These are phyloP conservation scores for Balakata baccata DNA, from an alignment of 345 rosid genomes.

Conservation along the genomic window DNA sequence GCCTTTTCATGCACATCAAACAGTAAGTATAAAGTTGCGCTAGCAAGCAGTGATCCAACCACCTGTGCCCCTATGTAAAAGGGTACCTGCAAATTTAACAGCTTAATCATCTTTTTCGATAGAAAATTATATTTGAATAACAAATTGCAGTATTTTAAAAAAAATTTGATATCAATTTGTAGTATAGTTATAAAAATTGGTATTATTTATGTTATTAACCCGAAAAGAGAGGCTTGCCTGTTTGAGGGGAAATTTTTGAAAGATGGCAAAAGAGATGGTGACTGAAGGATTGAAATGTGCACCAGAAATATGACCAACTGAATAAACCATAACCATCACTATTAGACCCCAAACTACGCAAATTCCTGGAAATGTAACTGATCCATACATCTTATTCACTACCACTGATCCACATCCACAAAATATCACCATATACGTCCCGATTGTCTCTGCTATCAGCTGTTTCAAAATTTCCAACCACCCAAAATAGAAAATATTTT, in stretches of 20 bases:
- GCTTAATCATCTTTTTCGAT: too few relatives aligned
- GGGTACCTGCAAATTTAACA: slow-evolving; percentile 14
- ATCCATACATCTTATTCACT: slow-evolving; percentile 21
- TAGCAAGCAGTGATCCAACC: slow-evolving; percentile 22
- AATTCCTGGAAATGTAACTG: slow-evolving; percentile 27
- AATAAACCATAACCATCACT: slow-evolving; percentile 29
- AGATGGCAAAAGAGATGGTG: slow-evolving; percentile 19
- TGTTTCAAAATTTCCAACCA: not conserved
- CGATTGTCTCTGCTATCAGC: slow-evolving; percentile 26
- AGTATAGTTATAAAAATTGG: too few relatives aligned
- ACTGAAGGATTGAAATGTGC: slow-evolving; percentile 38
- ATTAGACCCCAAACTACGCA: slow-evolving; percentile 25
- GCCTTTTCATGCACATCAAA: slow-evolving; percentile 1
- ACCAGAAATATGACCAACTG: slow-evolving; percentile 28
- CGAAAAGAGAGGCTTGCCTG: slow-evolving; percentile 5
- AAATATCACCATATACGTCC: slow-evolving; percentile 25
- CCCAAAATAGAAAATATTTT: not conserved
- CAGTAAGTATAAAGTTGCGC: slow-evolving; percentile 10
- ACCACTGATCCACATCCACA: slow-evolving; percentile 23
- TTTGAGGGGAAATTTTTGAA: slow-evolving; percentile 20
- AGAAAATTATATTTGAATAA: too few relatives aligned
- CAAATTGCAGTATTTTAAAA: too few relatives aligned
- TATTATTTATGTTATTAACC: too few relatives aligned
- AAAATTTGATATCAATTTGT: too few relatives aligned
- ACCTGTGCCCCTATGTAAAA: slow-evolving; percentile 17